Conservation (phyloP, 2,329 filamentous ascomycete species). For the Arthrobotrys conoides region DNA sequence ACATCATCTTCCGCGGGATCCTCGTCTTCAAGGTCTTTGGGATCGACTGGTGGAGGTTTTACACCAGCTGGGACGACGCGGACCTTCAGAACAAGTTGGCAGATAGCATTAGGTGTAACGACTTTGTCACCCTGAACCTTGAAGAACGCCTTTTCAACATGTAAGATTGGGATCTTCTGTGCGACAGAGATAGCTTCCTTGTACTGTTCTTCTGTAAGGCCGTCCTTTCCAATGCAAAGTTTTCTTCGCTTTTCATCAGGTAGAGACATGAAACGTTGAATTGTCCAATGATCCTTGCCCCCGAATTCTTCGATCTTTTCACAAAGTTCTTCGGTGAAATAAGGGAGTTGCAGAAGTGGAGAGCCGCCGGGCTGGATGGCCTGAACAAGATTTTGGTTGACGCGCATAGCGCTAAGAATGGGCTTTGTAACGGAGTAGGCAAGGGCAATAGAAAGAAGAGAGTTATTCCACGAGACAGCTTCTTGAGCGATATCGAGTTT, state of each 20-base stretch:
- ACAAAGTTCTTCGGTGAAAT: slow-evolving; percentile 80
- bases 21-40: slow-evolving; percentile 86
- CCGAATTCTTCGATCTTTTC: slow-evolving; percentile 79
- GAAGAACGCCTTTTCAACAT: slow-evolving; percentile 95
- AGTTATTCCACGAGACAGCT: slow-evolving; percentile 85
- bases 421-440: slow-evolving; percentile 88
- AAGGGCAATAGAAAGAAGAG: slow-evolving; percentile 87
- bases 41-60: slow-evolving; percentile 80
- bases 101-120: slow-evolving; percentile 91
- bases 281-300: slow-evolving; percentile 79
- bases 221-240: slow-evolving; percentile 78
- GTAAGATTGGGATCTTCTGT: slow-evolving; percentile 84
- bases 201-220: slow-evolving; percentile 83
- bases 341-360: slow-evolving; percentile 89
- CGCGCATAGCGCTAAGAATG: slow-evolving; percentile 83
- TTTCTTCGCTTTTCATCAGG: slow-evolving; percentile 80
- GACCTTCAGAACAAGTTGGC: slow-evolving; percentile 94
- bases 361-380: slow-evolving; percentile 86
- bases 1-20: slow-evolving; percentile 94
- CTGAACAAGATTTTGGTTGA: slow-evolving; percentile 90
- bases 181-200: slow-evolving; percentile 81
- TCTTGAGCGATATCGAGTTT: slow-evolving; percentile 92
- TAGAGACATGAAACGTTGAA: slow-evolving; percentile 91
- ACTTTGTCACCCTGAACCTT: slow-evolving; percentile 96
- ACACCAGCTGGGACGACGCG: slow-evolving; percentile 91